phyloP scores from a whole-genome alignment of 2,329 filamentous ascomycete species.

The Cadophora malorum region DNA sequence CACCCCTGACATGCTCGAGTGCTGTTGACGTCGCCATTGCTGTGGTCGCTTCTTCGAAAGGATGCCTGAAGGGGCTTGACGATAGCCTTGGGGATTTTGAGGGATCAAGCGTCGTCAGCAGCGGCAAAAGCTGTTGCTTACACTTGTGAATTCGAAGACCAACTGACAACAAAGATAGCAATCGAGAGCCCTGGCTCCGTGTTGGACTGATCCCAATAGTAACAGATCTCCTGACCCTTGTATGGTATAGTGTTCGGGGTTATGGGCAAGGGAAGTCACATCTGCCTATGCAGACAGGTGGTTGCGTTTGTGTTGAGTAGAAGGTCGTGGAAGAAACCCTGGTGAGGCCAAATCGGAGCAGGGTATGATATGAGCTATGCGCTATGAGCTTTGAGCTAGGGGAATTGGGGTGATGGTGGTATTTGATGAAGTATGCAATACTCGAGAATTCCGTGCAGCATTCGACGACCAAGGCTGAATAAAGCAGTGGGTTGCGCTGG shows the following conservation, averaged over 20 bases:
- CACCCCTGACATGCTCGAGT: constrained; percentile 40
- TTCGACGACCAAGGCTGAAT: neutral
- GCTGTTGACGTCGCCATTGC: constrained; percentile 35
- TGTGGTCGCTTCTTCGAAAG: constrained; percentile 2
- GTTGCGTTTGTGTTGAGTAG: neutral
- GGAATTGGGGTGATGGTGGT: no score
- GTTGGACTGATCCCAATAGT: neutral
- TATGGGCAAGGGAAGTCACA: neutral
- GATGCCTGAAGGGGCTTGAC: constrained; percentile 24
- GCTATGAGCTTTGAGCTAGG: no score
- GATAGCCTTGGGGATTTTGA: constrained; percentile 3
- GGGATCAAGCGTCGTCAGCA: constrained; percentile 30
- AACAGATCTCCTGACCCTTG: neutral
- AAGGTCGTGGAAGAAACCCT: neutral
- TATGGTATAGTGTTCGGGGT: neutral
- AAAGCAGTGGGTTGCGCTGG: no score
- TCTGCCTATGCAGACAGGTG: no score
- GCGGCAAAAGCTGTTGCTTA: constrained; percentile 15
- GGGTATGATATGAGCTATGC: neutral
- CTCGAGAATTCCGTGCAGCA: no score
- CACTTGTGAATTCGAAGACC: neutral
- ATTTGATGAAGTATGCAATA: no score
- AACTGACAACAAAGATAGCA: neutral
- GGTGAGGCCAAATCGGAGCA: neutral
- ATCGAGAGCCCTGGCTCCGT: neutral